Evolutionary conservation across 2,329 filamentous ascomycete species (phyloP), one percentile per base, ranked within the genome.

Genomic region (Seiridium unicorne): DNA sequence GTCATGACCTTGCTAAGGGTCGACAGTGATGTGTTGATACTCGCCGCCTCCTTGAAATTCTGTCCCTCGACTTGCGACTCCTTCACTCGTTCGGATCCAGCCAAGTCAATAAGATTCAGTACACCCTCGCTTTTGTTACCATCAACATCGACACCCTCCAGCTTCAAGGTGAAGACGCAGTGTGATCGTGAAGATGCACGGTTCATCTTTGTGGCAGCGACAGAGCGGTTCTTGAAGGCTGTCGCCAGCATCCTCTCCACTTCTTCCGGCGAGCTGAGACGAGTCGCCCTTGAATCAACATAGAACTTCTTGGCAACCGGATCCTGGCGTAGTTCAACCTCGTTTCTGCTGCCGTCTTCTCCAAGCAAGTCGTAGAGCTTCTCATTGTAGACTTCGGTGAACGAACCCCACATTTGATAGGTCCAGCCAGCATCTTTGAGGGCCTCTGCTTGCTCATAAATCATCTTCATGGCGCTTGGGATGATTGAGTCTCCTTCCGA

Each of bases 381-480:
- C 73, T 99, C 95, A 64, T 99, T 98, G 84, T 99, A 99, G 5
- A 99, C 95, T 72, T 99, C 95, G 11, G 98, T 88, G 70, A 99
- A 99, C 59, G 89, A 93, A 5, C 95, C 95, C 72, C 96, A 91
- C 87, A 99, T 96, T 0, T 84, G 90, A 76, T 99, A 99, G 46
- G 84, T 85, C 95, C 95, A 99, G 32, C 93, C 95, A 73, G 97
- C 96, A 66, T 93, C 91, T 73, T 90, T 88, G 18, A 99, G 81
- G 55, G 89, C 84, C 62, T 88, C 89, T 57, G 96, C 91, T 47
- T 92, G 95, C 58, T 91, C 86, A 74, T 97, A 97, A 64, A 99
- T 97, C 80, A 98, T 94, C 65, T 91, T 86, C 6, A 96, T 95
- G 3, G 95, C 93, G 6, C 90, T 86, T 1, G 95, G 94, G 61